Evolutionary conservation across 495 filamentous ascomycete species (phyloP), one percentile per base, ranked within the genome.

Genomic region (Penicillium pulvis): DNA sequence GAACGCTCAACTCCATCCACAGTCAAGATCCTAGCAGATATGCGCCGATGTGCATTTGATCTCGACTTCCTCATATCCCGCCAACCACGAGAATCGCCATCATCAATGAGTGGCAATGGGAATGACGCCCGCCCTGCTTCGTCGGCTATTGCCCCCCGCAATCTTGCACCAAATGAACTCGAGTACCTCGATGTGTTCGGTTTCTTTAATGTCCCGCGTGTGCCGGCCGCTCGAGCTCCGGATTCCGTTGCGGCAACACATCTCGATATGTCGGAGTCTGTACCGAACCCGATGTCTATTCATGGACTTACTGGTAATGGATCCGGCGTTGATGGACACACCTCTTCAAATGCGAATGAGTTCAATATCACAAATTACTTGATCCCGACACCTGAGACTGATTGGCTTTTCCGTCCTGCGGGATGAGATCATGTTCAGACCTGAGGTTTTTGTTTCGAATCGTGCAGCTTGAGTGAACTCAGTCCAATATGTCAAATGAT

Each of bases 161-260:
- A 83, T 55, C 86, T 85, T n/a, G 88, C 82, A 10, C 83, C 87
- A 9, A 90, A 92, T 67, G 90, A 96, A 57, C 76, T 94, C 11
- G 92, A 95, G 62, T 95, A 93, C 64, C 75, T 95, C n/a, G 91
- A 96, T 66, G 90, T 95, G 2, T 96, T 96, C 69, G 90, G 92
- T 59, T 95, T 93, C 74, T 96, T 95, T 78, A 95, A 95, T 71
- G 83, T 94, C 45, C 92, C 92, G 4, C 78, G 90, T 17, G 75
- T 94, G 8, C 87, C 89, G 12, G 59, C 67, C 9, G 48, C 70
- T 1, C 63, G 72, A 4, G 68, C 69, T 3, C 61, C 71, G n/a
- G 74, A 73, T 33, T 58, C 70, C 4, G 28, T 56, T 14, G 33
- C 52, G 20, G 33, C 57, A 0, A 26, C 53, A 26, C 58, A 65